phyloP scores from a whole-genome alignment of 1,139 yeast species.

The Saccharomyces hybrid region DNA sequence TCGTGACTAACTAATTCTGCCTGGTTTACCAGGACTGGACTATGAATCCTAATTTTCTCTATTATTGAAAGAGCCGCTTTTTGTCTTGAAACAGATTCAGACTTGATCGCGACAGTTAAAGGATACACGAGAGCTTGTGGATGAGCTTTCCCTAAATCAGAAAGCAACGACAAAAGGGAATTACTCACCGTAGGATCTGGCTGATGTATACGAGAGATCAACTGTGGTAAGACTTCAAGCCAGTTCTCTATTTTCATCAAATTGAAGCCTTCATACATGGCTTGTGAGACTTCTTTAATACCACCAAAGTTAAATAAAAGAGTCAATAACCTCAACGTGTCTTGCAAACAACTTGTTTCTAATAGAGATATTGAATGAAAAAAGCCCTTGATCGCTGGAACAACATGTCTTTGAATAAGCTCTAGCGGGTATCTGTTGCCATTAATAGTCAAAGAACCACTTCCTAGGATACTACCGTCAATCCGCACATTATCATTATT shows the following conservation, averaged over 20 bases:
- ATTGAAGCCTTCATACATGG: slow-evolving; percentile 84
- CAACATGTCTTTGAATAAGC: slow-evolving; percentile 75
- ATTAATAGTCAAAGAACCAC: slow-evolving; percentile 18
- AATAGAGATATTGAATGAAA: slow-evolving; percentile 92
- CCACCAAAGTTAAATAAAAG: slow-evolving; percentile 97
- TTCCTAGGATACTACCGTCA: slow-evolving; percentile 21
- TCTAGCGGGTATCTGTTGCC: slow-evolving; percentile 42
- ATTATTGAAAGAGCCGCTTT: slow-evolving; percentile 87
- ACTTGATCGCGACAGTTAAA: slow-evolving; percentile 89
- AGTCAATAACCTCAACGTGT: slow-evolving; percentile 80
- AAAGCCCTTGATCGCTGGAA: slow-evolving; percentile 92
- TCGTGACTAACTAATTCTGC: slow-evolving; percentile 91
- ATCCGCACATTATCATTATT: not conserved
- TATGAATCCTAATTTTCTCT: slow-evolving; percentile 86
- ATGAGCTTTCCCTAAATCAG: slow-evolving; percentile 89
- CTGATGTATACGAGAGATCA: slow-evolving; percentile 93
- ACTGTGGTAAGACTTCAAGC: slow-evolving; percentile 92
- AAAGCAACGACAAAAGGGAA: slow-evolving; percentile 68
- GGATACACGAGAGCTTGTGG: slow-evolving; percentile 97
- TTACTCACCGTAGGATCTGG: slow-evolving; percentile 82
- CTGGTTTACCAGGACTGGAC: slow-evolving; percentile 78
- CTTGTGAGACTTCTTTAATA: slow-evolving; percentile 79
- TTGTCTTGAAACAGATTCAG: slow-evolving; percentile 84
- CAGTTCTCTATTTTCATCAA: slow-evolving; percentile 89
- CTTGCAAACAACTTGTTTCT: slow-evolving; percentile 81